phyloP scores from a whole-genome alignment of 768 basidiomycete species.

The Boletus rufocinnamomeus region DNA sequence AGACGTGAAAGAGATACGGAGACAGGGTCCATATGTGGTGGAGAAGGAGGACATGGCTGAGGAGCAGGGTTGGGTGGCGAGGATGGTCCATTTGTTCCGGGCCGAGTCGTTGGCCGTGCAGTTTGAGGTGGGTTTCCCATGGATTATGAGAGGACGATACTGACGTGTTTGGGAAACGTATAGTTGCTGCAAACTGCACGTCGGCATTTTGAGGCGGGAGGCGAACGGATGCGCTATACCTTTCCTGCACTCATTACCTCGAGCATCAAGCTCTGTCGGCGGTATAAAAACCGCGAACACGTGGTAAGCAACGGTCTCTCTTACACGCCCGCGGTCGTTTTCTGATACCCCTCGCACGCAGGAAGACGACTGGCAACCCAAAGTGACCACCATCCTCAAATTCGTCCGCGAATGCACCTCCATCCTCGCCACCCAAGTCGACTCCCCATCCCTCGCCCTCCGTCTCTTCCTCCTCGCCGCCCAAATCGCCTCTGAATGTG shows the following conservation, averaged over 20 bases:
- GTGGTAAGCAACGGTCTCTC: constrained; percentile 42
- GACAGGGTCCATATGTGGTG: constrained; percentile 58
- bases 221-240: constrained; percentile 94
- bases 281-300: constrained; percentile 84
- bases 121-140: constrained; percentile 65
- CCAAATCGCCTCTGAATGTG: constrained; percentile 92
- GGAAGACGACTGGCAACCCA: constrained; percentile 86
- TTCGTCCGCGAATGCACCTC: constrained; percentile 93
- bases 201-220: constrained; percentile 86
- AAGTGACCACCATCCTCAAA: constrained; percentile 87
- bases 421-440: constrained; percentile 90
- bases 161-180: neutral
- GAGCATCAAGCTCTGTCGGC: constrained; percentile 87
- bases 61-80: constrained; percentile 98
- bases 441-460: constrained; percentile 89
- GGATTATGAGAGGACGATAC: neutral
- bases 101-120: constrained; percentile 86
- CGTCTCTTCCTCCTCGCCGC: constrained; percentile 95
- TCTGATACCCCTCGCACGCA: constrained; percentile 31
- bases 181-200: constrained; percentile 91
- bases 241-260: constrained; percentile 96
- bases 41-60: constrained; percentile 94
- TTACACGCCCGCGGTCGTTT: neutral
- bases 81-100: constrained; percentile 96
- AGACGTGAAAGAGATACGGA: constrained; percentile 46